These are phyloP conservation scores for Ganoderma sp. DNA, from an alignment of 1,284 basidiomycete species.

Conservation along the genomic window DNA sequence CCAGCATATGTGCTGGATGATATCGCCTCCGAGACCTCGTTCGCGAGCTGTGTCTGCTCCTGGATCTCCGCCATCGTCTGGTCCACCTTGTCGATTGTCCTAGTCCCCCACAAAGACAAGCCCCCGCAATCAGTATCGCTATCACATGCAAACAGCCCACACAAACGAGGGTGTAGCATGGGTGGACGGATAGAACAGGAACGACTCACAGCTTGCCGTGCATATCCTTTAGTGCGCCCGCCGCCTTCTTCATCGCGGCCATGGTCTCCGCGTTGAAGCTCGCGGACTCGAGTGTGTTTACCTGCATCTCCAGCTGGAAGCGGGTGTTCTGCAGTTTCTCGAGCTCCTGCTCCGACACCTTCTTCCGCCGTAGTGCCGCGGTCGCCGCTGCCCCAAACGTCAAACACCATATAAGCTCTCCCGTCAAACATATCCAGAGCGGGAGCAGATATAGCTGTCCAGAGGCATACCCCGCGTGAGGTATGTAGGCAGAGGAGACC, in stretches of 20 bases:
- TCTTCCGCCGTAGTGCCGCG: slow-evolving; percentile 95
- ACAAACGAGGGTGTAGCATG: slow-evolving; percentile 9
- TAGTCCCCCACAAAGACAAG: slow-evolving; percentile 40
- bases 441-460: not conserved
- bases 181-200: not conserved
- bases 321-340: slow-evolving; percentile 88
- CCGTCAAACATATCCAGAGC: not conserved
- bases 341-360: slow-evolving; percentile 87
- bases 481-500: not conserved
- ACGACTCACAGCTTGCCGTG: slow-evolving; percentile 85
- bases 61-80: slow-evolving; percentile 89
- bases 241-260: slow-evolving; percentile 96
- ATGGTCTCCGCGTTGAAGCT: slow-evolving; percentile 99
- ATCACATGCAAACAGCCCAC: not conserved
- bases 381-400: slow-evolving; percentile 66
- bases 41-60: slow-evolving; percentile 93
- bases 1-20: slow-evolving; percentile 79
- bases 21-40: slow-evolving; percentile 96
- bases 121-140: slow-evolving; percentile 1
- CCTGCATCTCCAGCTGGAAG: slow-evolving; percentile 95
- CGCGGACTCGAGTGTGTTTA: slow-evolving; percentile 96
- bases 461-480: not conserved
- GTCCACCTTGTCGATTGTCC: slow-evolving; percentile 93
- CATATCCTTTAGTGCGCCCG: slow-evolving; percentile 90
- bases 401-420: not conserved